A percentile compares a stretch with the other conserved stretches of the same genome.
phyloP scores from a whole-genome alignment of 306 rosid species.

The Betula pendula region DNA sequence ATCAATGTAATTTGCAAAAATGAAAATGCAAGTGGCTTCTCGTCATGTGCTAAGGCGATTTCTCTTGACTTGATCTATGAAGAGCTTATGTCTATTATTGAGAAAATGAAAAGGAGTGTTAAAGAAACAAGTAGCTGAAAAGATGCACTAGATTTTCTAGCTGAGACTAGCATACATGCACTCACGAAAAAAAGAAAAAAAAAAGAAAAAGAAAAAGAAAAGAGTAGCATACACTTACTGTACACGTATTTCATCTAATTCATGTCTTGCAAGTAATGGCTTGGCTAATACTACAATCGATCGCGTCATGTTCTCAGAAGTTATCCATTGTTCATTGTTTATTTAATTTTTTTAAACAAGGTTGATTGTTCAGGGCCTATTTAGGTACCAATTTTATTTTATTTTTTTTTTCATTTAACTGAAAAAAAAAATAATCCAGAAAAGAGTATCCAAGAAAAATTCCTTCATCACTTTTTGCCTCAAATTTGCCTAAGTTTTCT shows the following conservation, averaged over 20 bases:
- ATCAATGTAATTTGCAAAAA: not conserved
- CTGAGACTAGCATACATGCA: not conserved
- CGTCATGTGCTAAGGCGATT: slow-evolving; percentile 4
- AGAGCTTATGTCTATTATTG: slow-evolving; percentile 58
- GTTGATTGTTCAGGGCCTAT: too few species aligned
- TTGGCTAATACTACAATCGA: not conserved
- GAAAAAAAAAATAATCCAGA: too few species aligned
- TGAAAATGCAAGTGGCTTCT: not conserved
- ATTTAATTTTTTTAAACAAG: not conserved
- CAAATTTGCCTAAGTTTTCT: too few species aligned
- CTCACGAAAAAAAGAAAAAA: not conserved
- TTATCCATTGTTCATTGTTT: not conserved
- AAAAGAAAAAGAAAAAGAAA: not conserved
- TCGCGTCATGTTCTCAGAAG: not conserved
- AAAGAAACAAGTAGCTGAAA: not conserved
- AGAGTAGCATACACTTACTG: not conserved
- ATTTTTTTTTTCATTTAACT: too few species aligned
- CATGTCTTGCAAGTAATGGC: not conserved
- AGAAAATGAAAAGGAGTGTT: slow-evolving; percentile 1
- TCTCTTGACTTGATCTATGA: slow-evolving; percentile 38
- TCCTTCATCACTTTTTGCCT: too few species aligned
- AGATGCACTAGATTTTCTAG: not conserved
- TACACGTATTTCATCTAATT: not conserved
- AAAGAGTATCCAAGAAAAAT: too few species aligned
- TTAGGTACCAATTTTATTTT: too few species aligned